Evolutionary conservation across 148 eudicot genomes (phyloP), one percentile per base, ranked within the genome.

Genomic region (Cornus suecica): DNA sequence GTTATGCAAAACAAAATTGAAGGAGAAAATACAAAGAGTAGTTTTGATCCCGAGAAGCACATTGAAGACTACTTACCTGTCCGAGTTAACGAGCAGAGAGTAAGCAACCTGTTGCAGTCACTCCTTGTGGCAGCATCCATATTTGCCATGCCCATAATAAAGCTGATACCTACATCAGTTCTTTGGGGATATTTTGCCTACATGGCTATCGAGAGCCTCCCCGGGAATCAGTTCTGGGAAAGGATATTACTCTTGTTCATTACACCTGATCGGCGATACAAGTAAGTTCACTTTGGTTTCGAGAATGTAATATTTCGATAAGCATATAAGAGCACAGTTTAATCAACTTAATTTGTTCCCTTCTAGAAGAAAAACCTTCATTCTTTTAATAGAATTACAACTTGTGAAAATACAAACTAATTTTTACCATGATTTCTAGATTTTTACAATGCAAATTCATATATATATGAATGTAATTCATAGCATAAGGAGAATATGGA

Each of bases 111-210:
- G 23, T 70, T 89, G 51, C 90, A 89, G 73, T 87, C 93, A 20
- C 28, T 87, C 76, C 85, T 89, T 14, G 83, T 89, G 27, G 93
- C 78, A 31, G 75, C 76, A 13, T 77, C 87, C 0, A 73, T 87
- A 60, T 83, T 68, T 41, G 90, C 86, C 15, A 82, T 89, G 79
- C 92, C 92, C 1, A 14, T 82, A 20, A 87, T 89, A 52, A 89
- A 82, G 79, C 75, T 61, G 76, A 87, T 85, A 41, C 90, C 90
- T 0, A 87, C 88, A 22, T 89, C 92, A 0, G 88, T 89, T 76
- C 84, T 87, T 9, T 89, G 92, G 92, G 90, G 92, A 16, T 87
- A 87, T 62, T 87, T 87, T 54, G 90, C 90, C 16, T 87, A 80
- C 75, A 87, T 87, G 90, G 84, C 86, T n/a, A 80, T 87, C 54